phyloP scores from a whole-genome alignment of 169 alveolate genomes.

The Plasmodium falciparum region DNA sequence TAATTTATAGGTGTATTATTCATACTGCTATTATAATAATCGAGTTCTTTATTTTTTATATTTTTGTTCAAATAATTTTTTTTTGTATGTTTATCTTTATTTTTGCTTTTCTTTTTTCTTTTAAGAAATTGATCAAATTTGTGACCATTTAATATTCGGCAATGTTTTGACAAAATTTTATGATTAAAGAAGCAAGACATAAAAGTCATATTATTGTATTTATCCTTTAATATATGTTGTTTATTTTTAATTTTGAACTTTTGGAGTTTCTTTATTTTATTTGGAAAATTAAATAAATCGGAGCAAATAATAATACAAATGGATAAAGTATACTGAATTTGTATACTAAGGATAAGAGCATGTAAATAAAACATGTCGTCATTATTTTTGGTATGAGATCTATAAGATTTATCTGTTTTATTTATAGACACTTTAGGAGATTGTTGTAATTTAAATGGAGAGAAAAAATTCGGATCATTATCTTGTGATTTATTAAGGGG shows the following conservation, averaged over 20 bases:
- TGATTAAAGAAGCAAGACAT: constrained; percentile 30
- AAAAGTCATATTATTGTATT: not conserved
- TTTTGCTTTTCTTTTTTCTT: not conserved
- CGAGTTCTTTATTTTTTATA: not conserved
- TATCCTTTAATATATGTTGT: constrained; percentile 9
- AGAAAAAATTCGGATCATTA: too few relatives aligned
- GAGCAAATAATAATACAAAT: constrained; percentile 59
- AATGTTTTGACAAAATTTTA: constrained; percentile 52
- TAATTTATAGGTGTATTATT: too few relatives aligned
- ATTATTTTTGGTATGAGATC: constrained; percentile 3
- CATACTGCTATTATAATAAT: not conserved
- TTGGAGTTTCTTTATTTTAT: constrained; percentile 29
- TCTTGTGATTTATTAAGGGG: not conserved
- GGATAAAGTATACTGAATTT: constrained; percentile 62
- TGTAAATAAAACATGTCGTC: constrained; percentile 67
- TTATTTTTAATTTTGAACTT: constrained; percentile 15
- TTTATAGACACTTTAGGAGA: too few relatives aligned
- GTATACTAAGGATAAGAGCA: constrained; percentile 70
- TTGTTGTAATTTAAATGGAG: too few relatives aligned
- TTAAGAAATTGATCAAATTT: not conserved
- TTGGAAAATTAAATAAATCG: constrained; percentile 43
- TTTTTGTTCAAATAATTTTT: not conserved
- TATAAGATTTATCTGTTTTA: not conserved
- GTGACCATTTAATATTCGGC: constrained; percentile 34
- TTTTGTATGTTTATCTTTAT: not conserved